Evolutionary conservation across 495 filamentous ascomycete species (phyloP).

Genomic region (Umbilicaria muhlenbergii): DNA sequence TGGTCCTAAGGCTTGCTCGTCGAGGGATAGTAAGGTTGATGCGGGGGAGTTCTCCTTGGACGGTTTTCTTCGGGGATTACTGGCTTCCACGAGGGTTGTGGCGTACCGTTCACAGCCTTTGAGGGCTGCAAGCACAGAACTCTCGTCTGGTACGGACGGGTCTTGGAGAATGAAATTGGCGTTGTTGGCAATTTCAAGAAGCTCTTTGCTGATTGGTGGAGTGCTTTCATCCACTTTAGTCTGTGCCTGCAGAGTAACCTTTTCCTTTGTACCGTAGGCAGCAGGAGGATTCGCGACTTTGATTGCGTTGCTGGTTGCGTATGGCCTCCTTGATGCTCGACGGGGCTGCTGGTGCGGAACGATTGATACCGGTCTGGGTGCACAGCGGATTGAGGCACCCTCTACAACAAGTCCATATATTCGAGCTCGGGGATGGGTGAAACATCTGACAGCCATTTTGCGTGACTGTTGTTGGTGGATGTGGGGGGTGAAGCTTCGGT

Average conservation of each 20-base stretch:
- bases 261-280: no score
- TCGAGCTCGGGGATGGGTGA: background rate
- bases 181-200: slow-evolving; percentile 3
- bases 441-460: background rate
- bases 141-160: slow-evolving; percentile 24
- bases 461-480: no score
- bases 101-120: slow-evolving; percentile 29
- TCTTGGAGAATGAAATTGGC: slow-evolving; percentile 14
- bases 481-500: no score
- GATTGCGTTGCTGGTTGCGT: no score
- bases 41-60: slow-evolving; percentile 24
- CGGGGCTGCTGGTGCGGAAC: background rate
- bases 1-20: slow-evolving; percentile 18
- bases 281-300: no score
- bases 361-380: background rate
- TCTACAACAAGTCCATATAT: background rate
- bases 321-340: background rate
- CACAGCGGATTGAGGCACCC: background rate
- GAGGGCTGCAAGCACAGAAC: slow-evolving; percentile 24
- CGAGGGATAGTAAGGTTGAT: slow-evolving; percentile 34
- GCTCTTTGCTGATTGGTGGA: background rate
- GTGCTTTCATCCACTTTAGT: no score
- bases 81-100: slow-evolving; percentile 18
- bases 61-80: slow-evolving; percentile 11
- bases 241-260: no score